A percentile compares a stretch with the other conserved stretches of the same genome.
phyloP scores from a whole-genome alignment of 2,329 filamentous ascomycete species.

The Lecanicillium sp. region DNA sequence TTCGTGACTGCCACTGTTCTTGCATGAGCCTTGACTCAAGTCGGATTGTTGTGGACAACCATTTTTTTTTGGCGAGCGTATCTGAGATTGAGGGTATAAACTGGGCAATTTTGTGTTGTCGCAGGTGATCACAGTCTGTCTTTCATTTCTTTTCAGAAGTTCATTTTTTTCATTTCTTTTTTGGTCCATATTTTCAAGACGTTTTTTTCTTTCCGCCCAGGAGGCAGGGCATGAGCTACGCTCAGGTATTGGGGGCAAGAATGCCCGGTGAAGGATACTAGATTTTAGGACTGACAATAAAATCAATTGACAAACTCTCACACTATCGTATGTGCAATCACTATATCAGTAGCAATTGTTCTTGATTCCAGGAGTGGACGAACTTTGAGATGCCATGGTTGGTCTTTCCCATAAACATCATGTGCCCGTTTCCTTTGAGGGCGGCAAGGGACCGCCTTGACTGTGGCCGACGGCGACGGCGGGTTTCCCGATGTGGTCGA shows the following conservation, averaged over 20 bases:
- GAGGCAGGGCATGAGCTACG: conserved; percentile 4
- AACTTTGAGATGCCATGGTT: conserved; percentile 31
- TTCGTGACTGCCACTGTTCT: conserved; percentile 15
- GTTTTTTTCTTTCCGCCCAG: conserved; percentile 9
- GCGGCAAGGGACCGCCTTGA: conserved; percentile 24
- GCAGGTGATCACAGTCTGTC: conserved; percentile 10
- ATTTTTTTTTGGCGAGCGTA: neutral
- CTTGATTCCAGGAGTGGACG: conserved; percentile 19
- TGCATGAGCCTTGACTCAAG: neutral
- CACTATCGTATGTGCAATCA: neutral
- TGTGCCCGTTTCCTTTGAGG: conserved; percentile 40
- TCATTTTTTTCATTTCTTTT: conserved; percentile 16
- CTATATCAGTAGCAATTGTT: neutral
- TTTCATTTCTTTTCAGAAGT: conserved; percentile 15
- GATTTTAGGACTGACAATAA: conserved; percentile 4
- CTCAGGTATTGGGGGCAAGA: neutral
- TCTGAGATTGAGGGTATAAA: neutral
- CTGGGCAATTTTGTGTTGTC: neutral
- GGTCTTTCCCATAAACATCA: conserved; percentile 45
- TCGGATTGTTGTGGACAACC: neutral
- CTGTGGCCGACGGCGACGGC: conserved; percentile 39
- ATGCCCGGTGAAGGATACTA: neutral
- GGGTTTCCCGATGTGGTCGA: conserved; percentile 37
- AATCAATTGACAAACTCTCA: neutral
- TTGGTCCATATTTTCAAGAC: conserved; percentile 16